phyloP scores from a whole-genome alignment of 2,329 filamentous ascomycete genomes.

The Orbilia brochopaga region DNA sequence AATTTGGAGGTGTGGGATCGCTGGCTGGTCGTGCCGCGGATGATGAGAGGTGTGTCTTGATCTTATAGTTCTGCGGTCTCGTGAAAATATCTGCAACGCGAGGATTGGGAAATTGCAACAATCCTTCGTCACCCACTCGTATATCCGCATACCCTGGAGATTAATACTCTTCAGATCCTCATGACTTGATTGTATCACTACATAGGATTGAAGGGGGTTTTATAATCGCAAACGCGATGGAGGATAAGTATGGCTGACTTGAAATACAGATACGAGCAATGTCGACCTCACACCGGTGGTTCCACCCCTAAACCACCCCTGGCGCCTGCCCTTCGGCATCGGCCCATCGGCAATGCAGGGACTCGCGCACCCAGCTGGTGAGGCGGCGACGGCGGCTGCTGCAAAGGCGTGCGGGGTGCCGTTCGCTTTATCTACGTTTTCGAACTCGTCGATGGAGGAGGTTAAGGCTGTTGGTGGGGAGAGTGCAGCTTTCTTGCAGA shows the following conservation, averaged over 20 bases:
- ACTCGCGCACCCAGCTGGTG: constrained; percentile 64
- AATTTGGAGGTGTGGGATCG: constrained; percentile 64
- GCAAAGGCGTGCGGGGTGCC: constrained; percentile 56
- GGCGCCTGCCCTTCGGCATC: constrained; percentile 63
- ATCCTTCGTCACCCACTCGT: too few relatives aligned
- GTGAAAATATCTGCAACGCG: too few relatives aligned
- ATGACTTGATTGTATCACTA: too few relatives aligned
- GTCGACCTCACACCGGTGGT: constrained; percentile 1
- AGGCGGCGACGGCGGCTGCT: constrained; percentile 62
- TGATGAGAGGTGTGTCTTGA: constrained; percentile 59
- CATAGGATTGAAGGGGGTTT: too few relatives aligned
- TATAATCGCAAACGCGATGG: too few relatives aligned
- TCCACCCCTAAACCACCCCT: constrained; percentile 8
- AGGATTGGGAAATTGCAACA: too few relatives aligned
- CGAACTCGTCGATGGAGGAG: constrained; percentile 34
- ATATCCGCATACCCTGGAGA: too few relatives aligned
- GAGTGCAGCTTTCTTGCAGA: constrained; percentile 33
- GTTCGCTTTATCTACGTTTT: constrained; percentile 34
- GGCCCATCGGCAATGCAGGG: constrained; percentile 64
- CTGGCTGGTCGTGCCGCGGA: constrained; percentile 62
- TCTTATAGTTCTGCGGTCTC: constrained; percentile 57
- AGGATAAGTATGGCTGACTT: neutral
- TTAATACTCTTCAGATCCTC: too few relatives aligned
- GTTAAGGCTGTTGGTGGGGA: constrained; percentile 25
- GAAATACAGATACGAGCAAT: constrained; percentile 55